Base-by-base conservation (phyloP, 1,284 basidiomycete species). In the Athelia sp. region DNA sequence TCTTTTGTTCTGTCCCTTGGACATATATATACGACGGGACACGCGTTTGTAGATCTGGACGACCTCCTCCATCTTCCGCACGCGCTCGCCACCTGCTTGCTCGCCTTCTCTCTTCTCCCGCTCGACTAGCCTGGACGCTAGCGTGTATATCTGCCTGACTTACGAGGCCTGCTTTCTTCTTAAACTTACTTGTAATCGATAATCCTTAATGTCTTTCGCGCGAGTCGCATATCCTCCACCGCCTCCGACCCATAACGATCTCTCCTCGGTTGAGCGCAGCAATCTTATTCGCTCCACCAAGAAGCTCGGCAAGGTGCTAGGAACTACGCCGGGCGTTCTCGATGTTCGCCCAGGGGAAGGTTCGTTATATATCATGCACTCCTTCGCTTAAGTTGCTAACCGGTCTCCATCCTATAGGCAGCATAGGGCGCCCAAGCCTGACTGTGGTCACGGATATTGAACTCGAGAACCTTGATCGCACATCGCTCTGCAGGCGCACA, bases 281-380 rank as follows among this genome's bases (percentile, higher is more conserved):
- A n/a, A 44, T n/a, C 22, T 44, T 11, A n/a, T 44, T n/a, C 43
- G 43, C 8, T 23, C 43, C n/a, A 44, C 43, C 15, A 44, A 44
- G 24, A 44, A 44, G 22, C 18, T 44, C 9, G 43, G 43, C 18
- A 22, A 44, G 22, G 43, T 44, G 43, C 43, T 44, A 18, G 43
- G 43, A n/a, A 44, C 10, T n/a, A 44, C 23, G 21, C 43, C 43
- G 15, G 9, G 17, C 23, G 14, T 44, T 9, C 14, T 44, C 17
- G 43, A 44, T n/a, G 43, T 22, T 23, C 43, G 36, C 36, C 15
- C 36, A 6, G n/a, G 8, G 8, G 23, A 15, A 44, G 43, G 43
- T 44, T n/a, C 26, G 26, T 13, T 26, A 22, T 44, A 23, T 21
- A 44, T 44, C 6, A 22, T 23, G 23, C 36, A 18, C 6, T 8